phyloP scores from a whole-genome alignment of 129 eudicot genomes.

The Solidago caesia region DNA sequence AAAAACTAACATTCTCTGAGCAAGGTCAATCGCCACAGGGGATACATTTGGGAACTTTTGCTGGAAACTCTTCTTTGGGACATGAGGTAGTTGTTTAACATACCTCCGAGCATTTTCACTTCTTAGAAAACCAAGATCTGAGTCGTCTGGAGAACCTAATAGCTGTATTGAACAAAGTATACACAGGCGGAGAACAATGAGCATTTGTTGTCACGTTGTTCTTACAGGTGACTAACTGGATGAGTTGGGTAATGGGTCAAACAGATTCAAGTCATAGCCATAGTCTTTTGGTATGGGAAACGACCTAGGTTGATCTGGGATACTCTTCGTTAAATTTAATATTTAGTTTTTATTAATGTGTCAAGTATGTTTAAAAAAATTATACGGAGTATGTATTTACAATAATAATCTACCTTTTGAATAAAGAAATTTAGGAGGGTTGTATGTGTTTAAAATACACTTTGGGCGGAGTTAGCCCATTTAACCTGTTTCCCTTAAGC shows the following conservation, averaged over 20 bases:
- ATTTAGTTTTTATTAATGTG: no score
- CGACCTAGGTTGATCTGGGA: no score
- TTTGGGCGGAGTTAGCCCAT: no score
- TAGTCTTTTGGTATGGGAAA: no score
- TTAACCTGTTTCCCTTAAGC: no score
- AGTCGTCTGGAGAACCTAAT: constrained; percentile 84
- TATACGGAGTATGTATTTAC: no score
- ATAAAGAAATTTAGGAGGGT: no score
- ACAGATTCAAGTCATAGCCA: background rate
- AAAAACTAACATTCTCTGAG: constrained; percentile 82
- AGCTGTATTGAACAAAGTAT: constrained; percentile 42
- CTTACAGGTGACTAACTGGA: background rate
- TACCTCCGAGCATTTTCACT: constrained; percentile 83
- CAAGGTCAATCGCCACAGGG: constrained; percentile 75
- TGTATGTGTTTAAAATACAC: no score
- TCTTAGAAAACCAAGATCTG: constrained; percentile 81
- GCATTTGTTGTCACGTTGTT: background rate
- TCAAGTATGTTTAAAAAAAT: no score
- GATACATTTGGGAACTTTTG: constrained; percentile 74
- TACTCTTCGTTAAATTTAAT: no score
- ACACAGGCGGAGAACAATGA: background rate
- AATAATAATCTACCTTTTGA: no score
- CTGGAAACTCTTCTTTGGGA: constrained; percentile 60
- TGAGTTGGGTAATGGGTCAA: background rate
- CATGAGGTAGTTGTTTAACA: constrained; percentile 72